Percentiles rank a stretch among this genome's conserved stretches.
These are phyloP conservation scores for Paramyrothecium sp. DNA, from an alignment of 2,329 filamentous ascomycete species.

Conservation along the genomic window DNA sequence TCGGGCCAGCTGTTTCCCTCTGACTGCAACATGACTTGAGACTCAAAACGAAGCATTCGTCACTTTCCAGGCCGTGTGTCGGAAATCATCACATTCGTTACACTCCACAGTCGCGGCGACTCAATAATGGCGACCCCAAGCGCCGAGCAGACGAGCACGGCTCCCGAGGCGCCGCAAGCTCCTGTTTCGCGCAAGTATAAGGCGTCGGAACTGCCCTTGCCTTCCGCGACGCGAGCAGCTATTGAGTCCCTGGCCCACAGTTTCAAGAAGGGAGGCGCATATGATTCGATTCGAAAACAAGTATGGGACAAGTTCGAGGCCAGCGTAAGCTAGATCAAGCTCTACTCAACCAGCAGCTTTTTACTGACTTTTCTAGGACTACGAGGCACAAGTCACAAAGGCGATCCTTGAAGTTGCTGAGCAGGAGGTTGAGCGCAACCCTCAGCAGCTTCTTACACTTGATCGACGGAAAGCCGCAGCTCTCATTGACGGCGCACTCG, in stretches of 20 bases:
- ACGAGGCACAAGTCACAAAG: constrained; percentile 65
- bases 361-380: constrained; percentile 51
- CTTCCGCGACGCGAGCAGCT: constrained; percentile 68
- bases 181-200: constrained; percentile 55
- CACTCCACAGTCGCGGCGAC: not conserved
- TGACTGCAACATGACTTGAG: constrained; percentile 14
- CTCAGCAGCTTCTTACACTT: constrained; percentile 67
- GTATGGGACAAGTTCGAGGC: constrained; percentile 73
- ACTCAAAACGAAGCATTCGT: not conserved
- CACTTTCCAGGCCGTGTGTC: not conserved
- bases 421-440: constrained; percentile 72
- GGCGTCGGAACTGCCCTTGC: constrained; percentile 71
- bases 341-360: not conserved
- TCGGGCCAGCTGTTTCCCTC: not conserved
- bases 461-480: constrained; percentile 72
- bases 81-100: not conserved
- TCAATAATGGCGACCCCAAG: constrained; percentile 22
- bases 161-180: constrained; percentile 11
- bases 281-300: constrained; percentile 74
- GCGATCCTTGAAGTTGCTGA: constrained; percentile 69
- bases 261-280: constrained; percentile 85
- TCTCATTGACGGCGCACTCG: constrained; percentile 75
- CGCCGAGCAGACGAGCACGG: constrained; percentile 16
- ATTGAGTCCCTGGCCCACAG: constrained; percentile 76
- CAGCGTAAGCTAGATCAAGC: constrained; percentile 48